phyloP scores from a whole-genome alignment of 306 rosid genomes.

The Ammopiptanthus mongolicus region DNA sequence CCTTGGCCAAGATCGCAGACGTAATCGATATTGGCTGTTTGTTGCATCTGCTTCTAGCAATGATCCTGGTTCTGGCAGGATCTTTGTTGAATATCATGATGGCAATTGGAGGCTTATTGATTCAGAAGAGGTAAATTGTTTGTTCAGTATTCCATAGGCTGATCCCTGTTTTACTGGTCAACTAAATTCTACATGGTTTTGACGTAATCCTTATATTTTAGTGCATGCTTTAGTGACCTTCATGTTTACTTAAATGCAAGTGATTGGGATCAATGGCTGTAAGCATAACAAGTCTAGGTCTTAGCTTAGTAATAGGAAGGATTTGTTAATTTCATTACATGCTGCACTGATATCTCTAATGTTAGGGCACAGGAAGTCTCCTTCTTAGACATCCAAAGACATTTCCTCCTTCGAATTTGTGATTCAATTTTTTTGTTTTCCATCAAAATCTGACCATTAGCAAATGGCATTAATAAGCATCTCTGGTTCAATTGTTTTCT shows the following conservation, averaged over 20 bases:
- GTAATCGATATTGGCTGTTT: conserved; percentile 92
- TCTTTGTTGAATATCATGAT: conserved; percentile 73
- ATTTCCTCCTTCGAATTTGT: neutral
- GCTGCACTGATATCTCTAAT: neutral
- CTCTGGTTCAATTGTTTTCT: neutral
- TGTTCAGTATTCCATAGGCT: neutral
- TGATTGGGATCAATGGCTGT: neutral
- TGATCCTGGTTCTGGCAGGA: conserved; percentile 99
- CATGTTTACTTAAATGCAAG: neutral
- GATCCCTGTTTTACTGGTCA: neutral
- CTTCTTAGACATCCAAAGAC: neutral
- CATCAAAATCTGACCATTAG: conserved; percentile 1
- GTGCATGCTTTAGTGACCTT: neutral
- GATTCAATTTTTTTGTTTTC: neutral
- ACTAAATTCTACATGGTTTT: conserved; percentile 3
- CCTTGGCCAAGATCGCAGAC: conserved; percentile 98
- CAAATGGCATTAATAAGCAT: neutral
- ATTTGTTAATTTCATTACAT: neutral
- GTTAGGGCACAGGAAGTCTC: neutral
- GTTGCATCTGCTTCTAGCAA: conserved; percentile 88
- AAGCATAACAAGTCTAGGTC: neutral
- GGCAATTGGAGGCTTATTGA: conserved; percentile 94
- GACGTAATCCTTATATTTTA: neutral
- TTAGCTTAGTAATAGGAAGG: neutral
- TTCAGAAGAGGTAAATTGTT: conserved; percentile 72